phyloP scores from a whole-genome alignment of 2,329 filamentous ascomycete genomes.

The Aspergillus texensis region DNA sequence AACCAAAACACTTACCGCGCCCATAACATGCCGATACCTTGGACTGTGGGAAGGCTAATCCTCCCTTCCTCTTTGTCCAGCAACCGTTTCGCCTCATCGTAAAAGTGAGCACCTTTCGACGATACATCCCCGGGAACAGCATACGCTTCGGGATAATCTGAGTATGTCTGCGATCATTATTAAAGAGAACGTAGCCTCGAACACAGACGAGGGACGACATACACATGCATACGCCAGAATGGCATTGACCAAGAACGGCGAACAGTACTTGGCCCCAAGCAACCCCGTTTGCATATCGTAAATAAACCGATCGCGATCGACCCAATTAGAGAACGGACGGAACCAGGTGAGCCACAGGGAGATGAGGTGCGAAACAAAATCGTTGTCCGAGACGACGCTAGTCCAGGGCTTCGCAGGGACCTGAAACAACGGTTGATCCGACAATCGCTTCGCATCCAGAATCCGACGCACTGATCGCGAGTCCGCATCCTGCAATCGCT shows the following conservation, averaged over 20 bases:
- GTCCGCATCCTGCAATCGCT: constrained; percentile 21
- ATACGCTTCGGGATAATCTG: constrained; percentile 29
- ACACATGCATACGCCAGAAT: constrained; percentile 37
- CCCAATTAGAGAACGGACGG: constrained; percentile 34
- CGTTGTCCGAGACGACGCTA: constrained; percentile 25
- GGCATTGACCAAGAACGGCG: constrained; percentile 39
- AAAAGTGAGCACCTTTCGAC: constrained; percentile 34
- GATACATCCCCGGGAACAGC: constrained; percentile 20
- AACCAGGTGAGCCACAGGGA: constrained; percentile 36
- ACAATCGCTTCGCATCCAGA: constrained; percentile 20
- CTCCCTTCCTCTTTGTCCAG: constrained; percentile 34
- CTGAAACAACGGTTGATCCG: constrained; percentile 23
- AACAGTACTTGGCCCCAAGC: constrained; percentile 32
- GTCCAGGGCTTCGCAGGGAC: constrained; percentile 37
- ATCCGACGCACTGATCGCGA: constrained; percentile 18
- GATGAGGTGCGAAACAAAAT: constrained; percentile 35
- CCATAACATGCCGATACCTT: constrained; percentile 35
- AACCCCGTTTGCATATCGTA: constrained; percentile 36
- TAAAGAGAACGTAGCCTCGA: neutral
- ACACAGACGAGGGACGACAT: constrained; percentile 12
- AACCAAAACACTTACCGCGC: constrained; percentile 26
- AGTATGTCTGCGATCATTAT: constrained; percentile 27
- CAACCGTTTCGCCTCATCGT: constrained; percentile 35
- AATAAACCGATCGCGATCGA: constrained; percentile 39
- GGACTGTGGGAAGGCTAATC: constrained; percentile 32